These are phyloP conservation scores for Fistulifera solaris DNA, from an alignment of 108 stramenopile genomes.

Conservation along the genomic window DNA sequence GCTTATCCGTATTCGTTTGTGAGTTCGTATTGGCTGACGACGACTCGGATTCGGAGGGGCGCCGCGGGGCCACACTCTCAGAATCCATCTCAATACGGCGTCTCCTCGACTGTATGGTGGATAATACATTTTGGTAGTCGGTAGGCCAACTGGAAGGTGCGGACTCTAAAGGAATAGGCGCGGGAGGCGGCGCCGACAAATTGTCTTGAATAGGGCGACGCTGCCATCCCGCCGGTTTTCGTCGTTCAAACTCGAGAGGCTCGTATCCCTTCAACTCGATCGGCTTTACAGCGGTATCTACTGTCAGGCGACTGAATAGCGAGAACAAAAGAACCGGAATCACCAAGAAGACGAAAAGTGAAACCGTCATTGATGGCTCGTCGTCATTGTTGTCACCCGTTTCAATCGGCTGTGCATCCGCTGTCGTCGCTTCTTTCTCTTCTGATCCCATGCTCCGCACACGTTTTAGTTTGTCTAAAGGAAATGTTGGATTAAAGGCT, in stretches of 20 bases:
- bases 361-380: conserved; percentile 9
- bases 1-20: conserved; percentile 6
- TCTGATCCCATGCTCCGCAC: no score
- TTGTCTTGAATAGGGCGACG: conserved; percentile 5
- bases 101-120: background rate
- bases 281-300: conserved; percentile 17
- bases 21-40: conserved; percentile 1
- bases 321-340: conserved; percentile 30
- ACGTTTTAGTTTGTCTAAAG: no score
- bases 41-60: background rate
- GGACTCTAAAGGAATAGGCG: background rate
- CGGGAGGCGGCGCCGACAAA: background rate
- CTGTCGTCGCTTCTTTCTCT: no score
- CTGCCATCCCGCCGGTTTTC: no score
- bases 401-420: no score
- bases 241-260: background rate
- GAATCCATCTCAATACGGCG: background rate
- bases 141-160: background rate
- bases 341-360: conserved; percentile 33
- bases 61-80: background rate
- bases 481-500: no score
- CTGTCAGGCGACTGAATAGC: conserved; percentile 17
- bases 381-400: background rate
- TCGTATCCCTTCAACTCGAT: background rate
- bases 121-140: background rate